Conservation (phyloP, 768 basidiomycete genomes). For the Podaxis carcinomalis region DNA sequence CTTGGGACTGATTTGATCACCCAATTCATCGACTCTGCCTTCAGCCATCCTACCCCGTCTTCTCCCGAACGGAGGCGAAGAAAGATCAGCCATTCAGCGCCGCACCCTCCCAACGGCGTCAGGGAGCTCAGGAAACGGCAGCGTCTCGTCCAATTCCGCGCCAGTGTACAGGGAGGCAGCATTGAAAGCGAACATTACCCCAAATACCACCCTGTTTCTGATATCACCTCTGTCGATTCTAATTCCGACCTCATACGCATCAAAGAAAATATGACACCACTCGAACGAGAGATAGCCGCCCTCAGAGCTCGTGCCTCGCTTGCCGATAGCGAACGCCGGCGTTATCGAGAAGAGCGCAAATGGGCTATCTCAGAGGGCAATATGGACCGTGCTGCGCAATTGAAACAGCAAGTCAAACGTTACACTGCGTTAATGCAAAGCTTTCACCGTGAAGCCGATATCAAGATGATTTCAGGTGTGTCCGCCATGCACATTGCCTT, state of each 20-base stretch:
- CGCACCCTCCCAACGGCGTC: conserved; percentile 13
- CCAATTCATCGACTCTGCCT: conserved; percentile 49
- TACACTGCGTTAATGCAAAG: conserved; percentile 79
- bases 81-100: conserved; percentile 21
- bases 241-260: conserved; percentile 62
- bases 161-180: conserved; percentile 34
- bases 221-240: conserved; percentile 68
- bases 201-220: conserved; percentile 36
- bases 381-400: conserved; percentile 65
- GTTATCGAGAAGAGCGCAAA: conserved; percentile 82
- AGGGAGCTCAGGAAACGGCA: conserved; percentile 25
- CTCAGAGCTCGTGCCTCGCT: conserved; percentile 74
- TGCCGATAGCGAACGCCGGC: conserved; percentile 78
- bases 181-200: conserved; percentile 21
- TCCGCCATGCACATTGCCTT: not conserved
- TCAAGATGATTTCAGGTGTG: conserved; percentile 61
- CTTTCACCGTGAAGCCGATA: conserved; percentile 74
- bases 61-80: conserved; percentile 19
- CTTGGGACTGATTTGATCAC: conserved; percentile 69
- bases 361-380: conserved; percentile 85
- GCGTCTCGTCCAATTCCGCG: conserved; percentile 44
- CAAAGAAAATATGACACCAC: conserved; percentile 51
- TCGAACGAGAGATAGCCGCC: conserved; percentile 71
- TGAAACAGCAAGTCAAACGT: conserved; percentile 81
- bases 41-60: conserved; percentile 30